Base-by-base conservation (phyloP, 2,329 filamentous ascomycete species). In the Dactylonectria estremocensis region DNA sequence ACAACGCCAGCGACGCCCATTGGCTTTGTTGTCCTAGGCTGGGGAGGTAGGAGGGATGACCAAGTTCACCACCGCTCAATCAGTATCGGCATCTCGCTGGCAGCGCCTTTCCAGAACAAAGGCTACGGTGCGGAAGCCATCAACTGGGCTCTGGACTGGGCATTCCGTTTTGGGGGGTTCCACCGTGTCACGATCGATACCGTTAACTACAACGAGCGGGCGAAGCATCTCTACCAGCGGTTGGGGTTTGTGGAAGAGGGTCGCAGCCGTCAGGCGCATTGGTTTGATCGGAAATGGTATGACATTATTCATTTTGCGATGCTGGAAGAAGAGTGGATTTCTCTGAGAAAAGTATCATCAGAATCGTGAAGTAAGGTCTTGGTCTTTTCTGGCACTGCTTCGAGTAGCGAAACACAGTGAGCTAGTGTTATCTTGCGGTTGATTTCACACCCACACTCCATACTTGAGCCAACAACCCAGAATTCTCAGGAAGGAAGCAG, bases 1-100 rank as follows among this genome's bases (percentile, higher is more conserved):
- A 28, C 4, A 5, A 28, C 24, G 24, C 24, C 24, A 28, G 24
- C 7, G 37, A 43, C 46, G 0, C 52, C 69, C 6, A 69, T 74
- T 2, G 72, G 71, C 0, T 71, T 45, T n/a, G 16, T 71, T 0
- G 48, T 60, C 1, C 22, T 74, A 0, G 62, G 69, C 3, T 64
- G 63, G 56, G 58, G 67, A 24, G 68, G 67, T 1, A 48, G 5
- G 0, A 20, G 45, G 2, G 10, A 24, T 0, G 54, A 52, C 0
- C 64, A 49, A 2, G n/a, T 16, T 10, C 48, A 52, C 24, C 48
- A 52, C 24, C 24, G 48, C 24, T 52, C 24, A 10, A 18, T n/a
- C 40, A 43, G 13, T 16, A 43, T 43, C 6, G n/a, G 40, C 40
- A 43, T 43, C 5, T 43, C 40, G 6, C 40, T 43, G 37, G 37